Evolutionary conservation across 371 early-diverging fungal species (phyloP), one percentile per base, ranked within the genome.

Genomic region (Dichotomocladium elegans): DNA sequence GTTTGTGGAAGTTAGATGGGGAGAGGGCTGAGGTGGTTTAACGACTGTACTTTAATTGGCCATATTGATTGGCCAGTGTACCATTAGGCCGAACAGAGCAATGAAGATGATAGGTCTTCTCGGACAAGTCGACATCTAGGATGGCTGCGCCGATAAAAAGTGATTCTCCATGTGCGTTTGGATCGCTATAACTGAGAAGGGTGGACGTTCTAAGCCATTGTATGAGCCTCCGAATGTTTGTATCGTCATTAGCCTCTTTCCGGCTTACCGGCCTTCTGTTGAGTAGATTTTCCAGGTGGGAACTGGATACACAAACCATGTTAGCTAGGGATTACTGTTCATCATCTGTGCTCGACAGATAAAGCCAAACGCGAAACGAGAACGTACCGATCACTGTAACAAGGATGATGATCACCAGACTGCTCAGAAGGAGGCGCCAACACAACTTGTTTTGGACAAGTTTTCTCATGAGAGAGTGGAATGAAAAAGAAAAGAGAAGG

Each of bases 211-310:
- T 57, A 48, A 43, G n/a, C n/a, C 19, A 33, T 37, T 12, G 41
- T 26, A 8, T 4, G 12, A 11, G n/a, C n/a, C n/a, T n/a, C n/a
- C n/a, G n/a, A n/a, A n/a, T n/a, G n/a, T n/a, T n/a, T n/a, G n/a
- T n/a, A n/a, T n/a, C n/a, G n/a, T n/a, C n/a, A n/a, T n/a, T n/a
- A n/a, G n/a, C n/a, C n/a, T n/a, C n/a, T n/a, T n/a, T n/a, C n/a
- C n/a, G 24, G 34, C 28, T 47, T 64, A 68, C 68, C 64, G 58
- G 44, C 66, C 66, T 24, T 70, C 70, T 45, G 57, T 63, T 12
- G 59, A 54, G 50, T 69, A 69, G 9, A 69, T 31, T 42, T 60
- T 63, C 70, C 70, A 69, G 10, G 66, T 65, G 27, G 70, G 66
- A 12, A 62, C 70, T 70, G 17, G 37, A 35, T 24, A 17, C n/a